A percentile compares a stretch with the other conserved stretches of the same genome.
These are phyloP conservation scores for Graphium sp. DNA, from an alignment of 2,329 filamentous ascomycete species.

Conservation along the genomic window DNA sequence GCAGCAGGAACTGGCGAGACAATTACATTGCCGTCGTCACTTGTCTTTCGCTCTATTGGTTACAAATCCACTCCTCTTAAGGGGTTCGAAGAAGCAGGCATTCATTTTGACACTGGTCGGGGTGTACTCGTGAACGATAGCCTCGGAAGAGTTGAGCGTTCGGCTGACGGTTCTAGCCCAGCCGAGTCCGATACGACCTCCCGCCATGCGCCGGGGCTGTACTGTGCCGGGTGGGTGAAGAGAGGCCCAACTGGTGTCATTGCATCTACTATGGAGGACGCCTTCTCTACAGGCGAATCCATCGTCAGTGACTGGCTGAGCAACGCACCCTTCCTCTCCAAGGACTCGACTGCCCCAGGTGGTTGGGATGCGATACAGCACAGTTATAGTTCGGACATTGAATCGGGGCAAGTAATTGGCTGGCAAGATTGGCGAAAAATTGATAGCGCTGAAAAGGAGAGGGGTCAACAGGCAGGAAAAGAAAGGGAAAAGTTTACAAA, in stretches of 20 bases:
- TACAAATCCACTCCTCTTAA: conserved; percentile 70
- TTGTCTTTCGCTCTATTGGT: conserved; percentile 88
- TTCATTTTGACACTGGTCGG: conserved; percentile 58
- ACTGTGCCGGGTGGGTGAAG: conserved; percentile 95
- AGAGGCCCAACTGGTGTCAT: conserved; percentile 89
- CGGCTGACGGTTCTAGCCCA: conserved; percentile 12
- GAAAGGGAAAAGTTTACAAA: conserved; percentile 54
- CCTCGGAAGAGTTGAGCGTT: conserved; percentile 45
- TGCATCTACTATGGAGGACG: conserved; percentile 88
- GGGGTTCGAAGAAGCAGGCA: conserved; percentile 55
- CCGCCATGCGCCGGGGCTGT: conserved; percentile 49
- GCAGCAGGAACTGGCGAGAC: conserved; percentile 30
- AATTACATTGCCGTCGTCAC: conserved; percentile 40
- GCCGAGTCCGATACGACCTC: conserved; percentile 15
- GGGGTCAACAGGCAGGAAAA: conserved; percentile 54
- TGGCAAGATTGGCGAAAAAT: conserved; percentile 82
- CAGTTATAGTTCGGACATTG: too few relatives aligned
- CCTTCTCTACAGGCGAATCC: conserved; percentile 74
- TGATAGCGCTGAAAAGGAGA: conserved; percentile 56
- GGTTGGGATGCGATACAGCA: too few relatives aligned
- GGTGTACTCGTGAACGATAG: conserved; percentile 76
- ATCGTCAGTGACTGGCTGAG: conserved; percentile 61
- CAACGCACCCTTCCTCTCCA: conserved; percentile 19
- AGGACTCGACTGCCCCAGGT: too few relatives aligned
- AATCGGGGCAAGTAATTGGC: conserved; percentile 48